A percentile compares a stretch with the other conserved stretches of the same genome.
Conservation (phyloP, 352 stramenopile genomes). For the Globisporangium radiosum region DNA sequence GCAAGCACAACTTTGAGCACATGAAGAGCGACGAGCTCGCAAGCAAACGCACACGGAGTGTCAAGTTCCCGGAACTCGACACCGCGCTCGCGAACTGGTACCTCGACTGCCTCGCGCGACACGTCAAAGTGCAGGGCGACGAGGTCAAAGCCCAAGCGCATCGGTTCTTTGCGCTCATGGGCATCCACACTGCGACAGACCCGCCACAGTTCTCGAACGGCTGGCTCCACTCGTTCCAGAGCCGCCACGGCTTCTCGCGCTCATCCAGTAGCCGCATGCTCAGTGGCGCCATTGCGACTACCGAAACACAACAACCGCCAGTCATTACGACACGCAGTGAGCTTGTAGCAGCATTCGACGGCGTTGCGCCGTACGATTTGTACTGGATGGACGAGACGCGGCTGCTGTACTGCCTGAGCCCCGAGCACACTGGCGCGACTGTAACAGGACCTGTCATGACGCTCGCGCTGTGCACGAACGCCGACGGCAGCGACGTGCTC, state of each 20-base stretch:
- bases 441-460: conserved; percentile 24
- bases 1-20: conserved; percentile 59
- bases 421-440: conserved; percentile 16
- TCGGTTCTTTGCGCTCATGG: conserved; percentile 60
- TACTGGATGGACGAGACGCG: conserved; percentile 76
- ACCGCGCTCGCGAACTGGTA: conserved; percentile 78
- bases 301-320: conserved; percentile 6
- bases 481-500: conserved; percentile 57
- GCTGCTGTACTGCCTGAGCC: conserved; percentile 40
- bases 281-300: too few relatives aligned
- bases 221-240: conserved; percentile 82
- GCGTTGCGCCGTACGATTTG: conserved; percentile 44
- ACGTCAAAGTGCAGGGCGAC: conserved; percentile 59
- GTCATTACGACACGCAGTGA: conserved; percentile 42
- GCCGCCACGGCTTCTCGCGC: conserved; percentile 57
- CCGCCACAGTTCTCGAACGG: conserved; percentile 83
- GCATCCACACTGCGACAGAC: conserved; percentile 22
- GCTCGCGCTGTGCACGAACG: conserved; percentile 56
- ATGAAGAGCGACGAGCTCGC: conserved; percentile 68
- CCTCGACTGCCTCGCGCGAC: conserved; percentile 54
- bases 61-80: conserved; percentile 76
- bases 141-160: conserved; percentile 70
- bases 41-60: conserved; percentile 67
- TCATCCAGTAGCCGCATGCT: conserved; percentile 17
- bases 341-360: conserved; percentile 36